Conservation (phyloP, 139 green algal genomes). For the Nannochloris sp. region DNA sequence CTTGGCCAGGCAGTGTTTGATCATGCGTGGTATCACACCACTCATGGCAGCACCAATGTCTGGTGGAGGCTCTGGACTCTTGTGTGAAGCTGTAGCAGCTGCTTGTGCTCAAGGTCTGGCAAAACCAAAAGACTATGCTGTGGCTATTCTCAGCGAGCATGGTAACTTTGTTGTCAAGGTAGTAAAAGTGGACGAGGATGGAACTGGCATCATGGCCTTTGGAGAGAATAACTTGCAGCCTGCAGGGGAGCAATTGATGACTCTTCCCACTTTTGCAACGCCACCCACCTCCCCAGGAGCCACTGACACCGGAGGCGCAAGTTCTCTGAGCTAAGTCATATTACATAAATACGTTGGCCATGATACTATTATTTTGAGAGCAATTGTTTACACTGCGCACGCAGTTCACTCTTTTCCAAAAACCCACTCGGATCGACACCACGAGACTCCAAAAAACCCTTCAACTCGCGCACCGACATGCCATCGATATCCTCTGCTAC, state of each 20-base stretch:
- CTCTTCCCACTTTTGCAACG: too few species aligned
- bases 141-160: constrained; percentile 47
- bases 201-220: neutral
- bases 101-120: constrained; percentile 19
- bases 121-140: constrained; percentile 57
- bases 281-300: too few species aligned
- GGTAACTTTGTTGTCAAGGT: constrained; percentile 45
- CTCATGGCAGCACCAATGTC: constrained; percentile 44
- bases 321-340: too few species aligned
- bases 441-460: neutral
- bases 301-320: too few species aligned
- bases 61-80: constrained; percentile 23
- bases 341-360: too few species aligned
- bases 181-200: constrained; percentile 11
- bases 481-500: neutral
- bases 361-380: constrained; percentile 8
- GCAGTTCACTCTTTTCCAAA: constrained; percentile 16
- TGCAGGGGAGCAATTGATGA: too few species aligned
- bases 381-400: neutral
- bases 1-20: constrained; percentile 38
- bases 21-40: constrained; percentile 37
- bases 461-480: constrained; percentile 12
- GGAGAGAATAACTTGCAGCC: neutral
- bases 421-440: neutral
- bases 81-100: constrained; percentile 33